Evolutionary conservation across 441 rosid genomes (phyloP).

Genomic region (Raphanus hybrid): DNA sequence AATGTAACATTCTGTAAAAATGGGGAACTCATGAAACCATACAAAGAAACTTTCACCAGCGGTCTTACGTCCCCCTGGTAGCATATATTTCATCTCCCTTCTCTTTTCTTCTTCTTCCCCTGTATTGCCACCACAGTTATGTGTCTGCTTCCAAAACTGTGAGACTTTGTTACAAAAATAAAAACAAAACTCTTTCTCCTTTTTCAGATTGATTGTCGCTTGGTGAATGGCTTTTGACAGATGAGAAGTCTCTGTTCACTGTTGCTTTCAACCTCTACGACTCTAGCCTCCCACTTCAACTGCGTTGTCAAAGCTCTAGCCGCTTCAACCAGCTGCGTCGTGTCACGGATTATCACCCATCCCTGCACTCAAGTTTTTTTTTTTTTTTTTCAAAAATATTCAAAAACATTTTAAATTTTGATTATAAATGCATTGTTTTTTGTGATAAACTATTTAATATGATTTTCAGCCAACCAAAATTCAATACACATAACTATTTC

Average conservation of each 20-base stretch:
- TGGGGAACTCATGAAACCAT: constrained; percentile 61
- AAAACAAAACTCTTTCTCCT: neutral
- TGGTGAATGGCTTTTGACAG: constrained; percentile 92
- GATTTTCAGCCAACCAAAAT: too few relatives aligned
- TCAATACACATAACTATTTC: too few relatives aligned
- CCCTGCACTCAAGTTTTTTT: constrained; percentile 63
- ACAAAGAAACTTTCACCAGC: constrained; percentile 39
- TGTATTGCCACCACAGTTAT: constrained; percentile 39
- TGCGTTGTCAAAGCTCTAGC: constrained; percentile 71
- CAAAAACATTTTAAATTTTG: too few relatives aligned
- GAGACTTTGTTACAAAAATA: constrained; percentile 26
- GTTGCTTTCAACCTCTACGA: constrained; percentile 79
- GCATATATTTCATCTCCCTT: constrained; percentile 19
- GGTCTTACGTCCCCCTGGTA: constrained; percentile 45
- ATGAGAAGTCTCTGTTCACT: constrained; percentile 90
- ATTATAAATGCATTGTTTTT: too few relatives aligned
- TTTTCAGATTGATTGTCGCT: constrained; percentile 63
- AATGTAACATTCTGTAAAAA: constrained; percentile 37
- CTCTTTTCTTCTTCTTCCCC: constrained; percentile 40
- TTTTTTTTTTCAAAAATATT: too few relatives aligned
- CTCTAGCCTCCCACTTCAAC: constrained; percentile 97
- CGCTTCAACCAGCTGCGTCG: constrained; percentile 65
- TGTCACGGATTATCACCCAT: constrained; percentile 93
- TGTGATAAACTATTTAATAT: too few relatives aligned
- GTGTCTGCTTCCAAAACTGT: constrained; percentile 25